Conservation (phyloP, 2,329 filamentous ascomycete species). For the Penicillium aurantiogriseum region DNA sequence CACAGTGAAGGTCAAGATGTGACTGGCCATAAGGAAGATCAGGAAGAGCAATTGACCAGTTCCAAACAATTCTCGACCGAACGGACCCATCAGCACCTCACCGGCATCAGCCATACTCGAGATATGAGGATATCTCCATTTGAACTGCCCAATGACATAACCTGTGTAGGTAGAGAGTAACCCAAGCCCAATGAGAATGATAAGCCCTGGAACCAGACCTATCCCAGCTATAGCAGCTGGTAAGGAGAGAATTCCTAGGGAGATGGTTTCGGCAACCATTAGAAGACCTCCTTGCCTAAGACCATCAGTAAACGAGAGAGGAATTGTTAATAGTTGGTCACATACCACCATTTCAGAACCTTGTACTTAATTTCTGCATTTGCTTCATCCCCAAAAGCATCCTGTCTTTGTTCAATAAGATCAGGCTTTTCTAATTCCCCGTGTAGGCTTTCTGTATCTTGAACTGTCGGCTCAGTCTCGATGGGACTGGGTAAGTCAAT, state of each 20-base stretch:
- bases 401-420: background rate
- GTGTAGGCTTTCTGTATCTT: background rate
- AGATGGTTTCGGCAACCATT: constrained; percentile 58
- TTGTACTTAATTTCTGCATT: background rate
- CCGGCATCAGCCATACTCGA: no score
- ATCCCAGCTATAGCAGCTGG: constrained; percentile 52
- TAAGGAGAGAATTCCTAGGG: constrained; percentile 55
- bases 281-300: constrained; percentile 22
- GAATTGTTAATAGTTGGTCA: background rate
- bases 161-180: constrained; percentile 43
- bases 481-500: background rate
- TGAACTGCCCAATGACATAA: no score
- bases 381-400: background rate
- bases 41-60: no score
- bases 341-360: background rate
- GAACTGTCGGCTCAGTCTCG: background rate
- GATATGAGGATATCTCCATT: no score
- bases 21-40: no score
- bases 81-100: no score
- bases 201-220: constrained; percentile 53
- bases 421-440: background rate
- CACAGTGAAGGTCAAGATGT: constrained; percentile 42
- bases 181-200: constrained; percentile 53
- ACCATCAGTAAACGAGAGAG: background rate
- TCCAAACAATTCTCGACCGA: no score